Percentiles rank a stretch among this genome's conserved stretches.
Conservation (phyloP, 1,139 yeast species). For the Saccharomyces hybrid region DNA sequence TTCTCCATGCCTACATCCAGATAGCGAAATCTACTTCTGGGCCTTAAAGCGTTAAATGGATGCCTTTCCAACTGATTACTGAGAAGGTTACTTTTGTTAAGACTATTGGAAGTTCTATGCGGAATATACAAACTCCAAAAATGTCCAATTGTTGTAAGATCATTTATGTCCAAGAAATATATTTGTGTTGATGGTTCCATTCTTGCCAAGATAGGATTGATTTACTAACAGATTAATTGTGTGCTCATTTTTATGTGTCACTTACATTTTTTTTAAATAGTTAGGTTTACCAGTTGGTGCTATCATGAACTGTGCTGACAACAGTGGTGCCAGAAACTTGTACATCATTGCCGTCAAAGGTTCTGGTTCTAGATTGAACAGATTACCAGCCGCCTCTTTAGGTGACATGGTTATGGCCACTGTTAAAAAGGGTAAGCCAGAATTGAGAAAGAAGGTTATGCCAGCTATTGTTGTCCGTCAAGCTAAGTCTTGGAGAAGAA, state of each 20-base stretch:
- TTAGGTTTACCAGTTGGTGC: slow-evolving; percentile 99
- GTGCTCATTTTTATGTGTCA: slow-evolving; percentile 2
- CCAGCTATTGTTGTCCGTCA: slow-evolving; percentile 99
- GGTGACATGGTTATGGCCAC: slow-evolving; percentile 99
- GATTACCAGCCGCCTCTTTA: slow-evolving; percentile 99
- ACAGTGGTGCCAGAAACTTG: slow-evolving; percentile 99
- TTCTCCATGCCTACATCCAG: background rate
- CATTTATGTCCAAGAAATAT: background rate
- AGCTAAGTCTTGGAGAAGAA: slow-evolving; percentile 99
- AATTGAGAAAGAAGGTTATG: slow-evolving; percentile 99
- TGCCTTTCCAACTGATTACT: background rate
- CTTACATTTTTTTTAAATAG: slow-evolving; percentile 32
- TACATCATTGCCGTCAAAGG: slow-evolving; percentile 99
- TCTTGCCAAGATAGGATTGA: background rate
- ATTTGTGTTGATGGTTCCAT: background rate
- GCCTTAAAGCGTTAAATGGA: background rate
- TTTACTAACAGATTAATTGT: slow-evolving; percentile 19
- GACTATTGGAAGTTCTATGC: background rate
- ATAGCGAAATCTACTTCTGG: background rate
- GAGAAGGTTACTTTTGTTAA: background rate
- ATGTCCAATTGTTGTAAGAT: background rate
- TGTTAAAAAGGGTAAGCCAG: slow-evolving; percentile 99
- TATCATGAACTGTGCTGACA: slow-evolving; percentile 99
- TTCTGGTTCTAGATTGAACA: slow-evolving; percentile 98
- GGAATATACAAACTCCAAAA: background rate